phyloP scores from a whole-genome alignment of 768 basidiomycete species.

The Porpolomopsis calyptriformis region DNA sequence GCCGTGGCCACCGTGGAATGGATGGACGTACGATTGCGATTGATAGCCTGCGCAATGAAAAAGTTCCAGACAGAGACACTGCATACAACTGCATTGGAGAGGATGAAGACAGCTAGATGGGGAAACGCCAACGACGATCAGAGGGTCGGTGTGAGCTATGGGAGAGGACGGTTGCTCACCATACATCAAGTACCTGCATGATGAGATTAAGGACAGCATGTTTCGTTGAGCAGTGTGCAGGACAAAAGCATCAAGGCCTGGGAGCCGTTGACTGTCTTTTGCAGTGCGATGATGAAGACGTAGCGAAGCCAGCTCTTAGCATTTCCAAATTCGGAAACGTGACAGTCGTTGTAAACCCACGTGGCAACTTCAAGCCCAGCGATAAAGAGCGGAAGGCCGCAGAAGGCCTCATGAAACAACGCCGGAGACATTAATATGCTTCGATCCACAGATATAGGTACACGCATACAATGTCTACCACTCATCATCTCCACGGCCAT shows the following conservation, averaged over 20 bases:
- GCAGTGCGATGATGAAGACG: conserved; percentile 13
- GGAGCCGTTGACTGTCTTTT: conserved; percentile 27
- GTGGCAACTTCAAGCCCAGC: not conserved
- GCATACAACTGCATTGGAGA: conserved; percentile 55
- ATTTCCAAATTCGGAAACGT: not conserved
- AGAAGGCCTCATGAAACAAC: too few species aligned
- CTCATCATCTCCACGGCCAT: too few species aligned
- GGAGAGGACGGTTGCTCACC: conserved; percentile 31
- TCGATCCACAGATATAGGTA: not conserved
- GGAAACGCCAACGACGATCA: conserved; percentile 3
- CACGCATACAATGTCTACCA: too few species aligned
- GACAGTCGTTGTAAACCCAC: not conserved
- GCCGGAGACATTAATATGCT: not conserved
- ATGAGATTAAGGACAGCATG: conserved; percentile 38
- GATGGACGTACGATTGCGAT: conserved; percentile 29
- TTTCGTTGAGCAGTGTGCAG: conserved; percentile 20
- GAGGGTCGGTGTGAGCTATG: not conserved
- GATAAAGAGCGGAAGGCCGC: not conserved
- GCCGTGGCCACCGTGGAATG: not conserved
- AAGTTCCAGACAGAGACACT: conserved; percentile 64
- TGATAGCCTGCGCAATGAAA: conserved; percentile 31
- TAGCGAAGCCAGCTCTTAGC: conserved; percentile 5
- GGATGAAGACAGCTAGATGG: conserved; percentile 42
- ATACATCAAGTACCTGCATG: conserved; percentile 50
- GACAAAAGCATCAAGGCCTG: conserved; percentile 13